A percentile compares a stretch with the other conserved stretches of the same genome.
Conservation (phyloP, 805 yeast genomes). For the Saturnispora gosingensis region DNA sequence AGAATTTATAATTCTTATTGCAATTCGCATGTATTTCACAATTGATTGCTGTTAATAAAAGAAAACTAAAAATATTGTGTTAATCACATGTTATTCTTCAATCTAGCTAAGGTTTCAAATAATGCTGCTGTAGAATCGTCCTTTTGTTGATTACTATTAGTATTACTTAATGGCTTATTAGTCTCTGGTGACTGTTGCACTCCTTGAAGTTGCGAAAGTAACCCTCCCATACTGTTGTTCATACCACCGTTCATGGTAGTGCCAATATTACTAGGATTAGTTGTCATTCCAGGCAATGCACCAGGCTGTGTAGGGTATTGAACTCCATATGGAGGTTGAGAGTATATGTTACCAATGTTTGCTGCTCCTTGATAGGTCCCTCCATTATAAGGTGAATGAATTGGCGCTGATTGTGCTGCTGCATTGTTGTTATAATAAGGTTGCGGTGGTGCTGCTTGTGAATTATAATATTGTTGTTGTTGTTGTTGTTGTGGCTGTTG, state of each 20-base stretch:
- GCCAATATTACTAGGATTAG: not conserved
- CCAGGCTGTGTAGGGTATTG: slow-evolving; percentile 8
- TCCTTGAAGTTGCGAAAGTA: slow-evolving; percentile 7
- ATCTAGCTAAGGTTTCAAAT: slow-evolving; percentile 30
- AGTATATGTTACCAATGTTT: slow-evolving; percentile 10
- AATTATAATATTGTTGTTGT: slow-evolving; percentile 1
- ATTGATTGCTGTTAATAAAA: not conserved
- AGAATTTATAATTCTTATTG: not conserved
- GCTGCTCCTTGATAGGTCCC: slow-evolving; percentile 4
- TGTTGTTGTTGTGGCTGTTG: not conserved
- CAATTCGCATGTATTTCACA: not conserved
- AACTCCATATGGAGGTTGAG: slow-evolving; percentile 6
- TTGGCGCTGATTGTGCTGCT: slow-evolving; percentile 13
- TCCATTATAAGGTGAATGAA: slow-evolving; percentile 16
- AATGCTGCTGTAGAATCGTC: slow-evolving; percentile 27
- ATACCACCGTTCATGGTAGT: not conserved
- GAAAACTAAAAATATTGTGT: not conserved
- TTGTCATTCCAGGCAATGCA: slow-evolving; percentile 7
- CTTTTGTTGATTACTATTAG: not conserved
- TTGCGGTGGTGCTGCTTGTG: slow-evolving; percentile 5
- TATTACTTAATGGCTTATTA: not conserved
- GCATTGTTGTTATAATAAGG: slow-evolving; percentile 1
- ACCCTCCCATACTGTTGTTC: slow-evolving; percentile 6
- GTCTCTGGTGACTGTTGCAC: not conserved
- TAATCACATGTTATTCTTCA: slow-evolving; percentile 28